A percentile compares a stretch with the other conserved stretches of the same genome.
Evolutionary conservation across 2,329 filamentous ascomycete species (phyloP).

Genomic region (Monosporascus sp.): DNA sequence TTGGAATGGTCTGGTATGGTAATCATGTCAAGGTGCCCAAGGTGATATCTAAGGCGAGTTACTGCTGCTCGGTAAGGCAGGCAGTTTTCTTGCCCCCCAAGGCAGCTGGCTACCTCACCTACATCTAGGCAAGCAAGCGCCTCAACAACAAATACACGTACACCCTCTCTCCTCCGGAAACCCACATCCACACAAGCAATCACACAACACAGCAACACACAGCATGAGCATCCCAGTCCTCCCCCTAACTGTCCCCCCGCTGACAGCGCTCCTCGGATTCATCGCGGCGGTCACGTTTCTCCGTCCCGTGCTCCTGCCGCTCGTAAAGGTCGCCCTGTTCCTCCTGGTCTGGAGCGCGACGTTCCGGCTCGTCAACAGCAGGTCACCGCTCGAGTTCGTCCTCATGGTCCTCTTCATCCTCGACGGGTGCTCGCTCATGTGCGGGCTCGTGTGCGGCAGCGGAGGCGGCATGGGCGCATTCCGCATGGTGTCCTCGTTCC

Average conservation of each 20-base stretch:
- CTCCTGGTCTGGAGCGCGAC: background rate
- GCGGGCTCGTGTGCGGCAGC: background rate
- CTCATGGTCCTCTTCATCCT: background rate
- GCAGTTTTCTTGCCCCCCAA: no score
- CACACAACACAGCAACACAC: no score
- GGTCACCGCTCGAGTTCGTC: background rate
- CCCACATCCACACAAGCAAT: no score
- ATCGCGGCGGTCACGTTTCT: background rate
- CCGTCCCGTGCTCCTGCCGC: background rate
- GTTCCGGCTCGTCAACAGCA: background rate
- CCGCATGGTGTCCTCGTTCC: background rate
- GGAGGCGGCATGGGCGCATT: background rate
- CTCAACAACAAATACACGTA: no score
- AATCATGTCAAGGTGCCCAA: no score
- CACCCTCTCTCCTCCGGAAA: no score
- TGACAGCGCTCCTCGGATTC: background rate
- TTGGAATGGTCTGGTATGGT: no score
- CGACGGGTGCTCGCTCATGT: background rate
- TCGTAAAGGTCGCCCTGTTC: background rate
- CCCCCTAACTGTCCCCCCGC: background rate
- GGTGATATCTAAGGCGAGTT: no score
- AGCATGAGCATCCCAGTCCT: background rate
- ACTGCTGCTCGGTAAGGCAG: no score
- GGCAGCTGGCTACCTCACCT: no score
- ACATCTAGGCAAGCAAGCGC: no score